Base-by-base conservation (phyloP, 108 stramenopile genomes). In the Epipyxis sp. region DNA sequence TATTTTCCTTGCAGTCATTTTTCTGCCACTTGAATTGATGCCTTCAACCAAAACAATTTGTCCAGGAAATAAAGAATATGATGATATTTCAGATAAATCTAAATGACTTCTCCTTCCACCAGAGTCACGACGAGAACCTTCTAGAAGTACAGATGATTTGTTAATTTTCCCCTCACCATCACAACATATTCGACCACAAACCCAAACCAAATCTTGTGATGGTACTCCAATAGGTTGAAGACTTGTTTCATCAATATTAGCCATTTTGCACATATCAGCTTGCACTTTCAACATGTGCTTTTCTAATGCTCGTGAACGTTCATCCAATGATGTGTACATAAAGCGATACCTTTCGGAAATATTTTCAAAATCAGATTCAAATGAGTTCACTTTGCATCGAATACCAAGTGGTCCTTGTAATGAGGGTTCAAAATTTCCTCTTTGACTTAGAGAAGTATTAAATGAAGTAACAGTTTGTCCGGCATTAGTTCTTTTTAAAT, bases 1-100 rank as follows among this genome's bases (percentile, higher is more conserved):
- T 54, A 97, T 83, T 41, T 85, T 84, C 39, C 86, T 77, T 1
- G 89, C 94, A 43, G 90, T 85, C 78, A 97, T 79, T 68, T 82
- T 92, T 37, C 90, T 80, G 6, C 96, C 96, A 1, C 89, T 85
- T 43, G 88, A 72, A 83, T 95, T 95, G 76, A 94, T 84, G 32
- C 97, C 97, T 79, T 92, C 88, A 40, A 94, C 87, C 29, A 92
- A 95, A 27, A 98, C 94, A 59, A 95, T 92, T 87, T 98, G 97
- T 30, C 97, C 97, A 0, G 95, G 95, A 84, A 96, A 98, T 35
- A 98, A 77, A 46, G 92, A 89, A 84, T 89, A 97, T 3, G 84
- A 68, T 13, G 76, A 74, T 42, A 95, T 59, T 37, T 82, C 82
- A 16, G 76, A 59, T 3, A 90, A 77, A 69, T 95, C 94, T 43